Base-by-base conservation (phyloP, 306 rosid genomes). In the Vigna angularis region DNA sequence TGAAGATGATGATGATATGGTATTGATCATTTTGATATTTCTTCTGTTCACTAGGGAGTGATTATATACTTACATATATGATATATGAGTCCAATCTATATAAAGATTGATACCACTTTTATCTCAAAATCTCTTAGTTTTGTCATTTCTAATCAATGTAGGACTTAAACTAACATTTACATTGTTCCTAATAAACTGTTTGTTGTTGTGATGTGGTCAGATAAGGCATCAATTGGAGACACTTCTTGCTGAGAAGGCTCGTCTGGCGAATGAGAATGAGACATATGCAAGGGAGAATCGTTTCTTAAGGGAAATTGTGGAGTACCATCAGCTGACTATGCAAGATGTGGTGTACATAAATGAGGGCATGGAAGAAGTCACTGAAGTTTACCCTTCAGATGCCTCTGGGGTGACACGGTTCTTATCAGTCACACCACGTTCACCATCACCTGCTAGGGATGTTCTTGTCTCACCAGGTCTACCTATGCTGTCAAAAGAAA, bases 281-380 rank as follows among this genome's bases (percentile, higher is more conserved):
- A 86, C 90, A 81, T 93, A 90, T 79, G 86, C 99, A 0, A 85
- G 98, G 3, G 99, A 96, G 80, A 96, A 96, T 70, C 96, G 99
- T 14, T 96, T 96, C 84, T 82, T 93, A 15, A 93, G 98, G 88
- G 99, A 96, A 82, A 84, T 96, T 42, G 99, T 96, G 72, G 99
- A 96, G 57, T 96, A 92, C 77, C 99, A 96, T 75, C 99, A 96
- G 77, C 94, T 96, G 30, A 96, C 96, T 0, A 91, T 87, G 99
- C 99, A 96, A 83, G 97, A 96, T 74, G 93, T 96, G 49, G 98
- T 96, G 57, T 89, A 93, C 66, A 72, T 96, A 18, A 93, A 91
- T 59, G 99, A 96, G 56, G 90, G 96, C n/a, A 89, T 80, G 81
- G 99, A 87, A 83, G 98, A 93, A 84, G 96, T 92, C 30, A 76